Evolutionary conservation across 2,329 filamentous ascomycete species (phyloP).

Genomic region (Lasiodiplodia hormozganensis): DNA sequence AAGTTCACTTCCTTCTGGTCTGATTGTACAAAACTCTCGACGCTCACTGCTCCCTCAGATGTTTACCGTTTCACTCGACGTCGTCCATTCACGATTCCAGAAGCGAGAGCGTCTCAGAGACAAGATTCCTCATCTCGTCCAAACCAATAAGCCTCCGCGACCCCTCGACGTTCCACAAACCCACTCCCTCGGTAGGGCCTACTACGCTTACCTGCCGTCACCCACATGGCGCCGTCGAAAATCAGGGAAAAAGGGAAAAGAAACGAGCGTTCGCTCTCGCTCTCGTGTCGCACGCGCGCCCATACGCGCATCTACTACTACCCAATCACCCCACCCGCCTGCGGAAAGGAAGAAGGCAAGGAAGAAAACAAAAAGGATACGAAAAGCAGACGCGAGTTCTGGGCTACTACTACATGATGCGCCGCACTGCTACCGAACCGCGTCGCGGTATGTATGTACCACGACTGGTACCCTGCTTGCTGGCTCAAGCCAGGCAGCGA

Average conservation of each 20-base stretch:
- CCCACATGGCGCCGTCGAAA: not conserved
- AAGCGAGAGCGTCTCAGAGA: not conserved
- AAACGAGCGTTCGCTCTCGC: not conserved
- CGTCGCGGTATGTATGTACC: too few relatives aligned
- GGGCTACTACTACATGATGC: too few relatives aligned
- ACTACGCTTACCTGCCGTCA: not conserved
- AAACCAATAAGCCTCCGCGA: not conserved
- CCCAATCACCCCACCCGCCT: not conserved
- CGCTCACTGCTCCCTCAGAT: not conserved
- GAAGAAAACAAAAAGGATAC: too few relatives aligned
- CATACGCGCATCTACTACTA: not conserved
- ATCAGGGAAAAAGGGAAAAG: not conserved
- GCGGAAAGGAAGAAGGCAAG: too few relatives aligned
- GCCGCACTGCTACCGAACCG: too few relatives aligned
- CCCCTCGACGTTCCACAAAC: conserved; percentile 3
- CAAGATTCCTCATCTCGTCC: not conserved
- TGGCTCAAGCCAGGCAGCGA: too few relatives aligned
- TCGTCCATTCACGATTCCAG: not conserved
- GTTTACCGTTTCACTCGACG: not conserved
- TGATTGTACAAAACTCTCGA: not conserved
- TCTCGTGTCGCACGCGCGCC: not conserved
- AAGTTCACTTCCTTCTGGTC: not conserved
- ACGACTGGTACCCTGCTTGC: too few relatives aligned
- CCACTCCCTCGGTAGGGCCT: not conserved
- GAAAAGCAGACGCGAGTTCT: too few relatives aligned